Conservation (phyloP, 129 eudicot genomes). For the Centaurea solstitialis region DNA sequence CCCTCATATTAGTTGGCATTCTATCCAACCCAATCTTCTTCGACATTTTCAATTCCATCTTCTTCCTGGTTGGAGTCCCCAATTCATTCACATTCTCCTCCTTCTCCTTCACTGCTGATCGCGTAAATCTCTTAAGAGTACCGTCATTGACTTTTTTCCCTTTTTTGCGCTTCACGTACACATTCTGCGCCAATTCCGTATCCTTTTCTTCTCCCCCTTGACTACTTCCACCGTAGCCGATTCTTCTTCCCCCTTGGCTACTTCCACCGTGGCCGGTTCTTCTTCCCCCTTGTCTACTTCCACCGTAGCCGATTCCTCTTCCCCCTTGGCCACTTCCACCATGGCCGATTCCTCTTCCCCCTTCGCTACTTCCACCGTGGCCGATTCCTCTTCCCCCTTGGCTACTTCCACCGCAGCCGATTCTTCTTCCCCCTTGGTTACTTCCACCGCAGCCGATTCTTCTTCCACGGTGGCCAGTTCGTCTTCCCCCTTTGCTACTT, state of each 20-base stretch:
- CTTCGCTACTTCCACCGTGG: slow-evolving; percentile 1
- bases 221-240: slow-evolving; percentile 11
- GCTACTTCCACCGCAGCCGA: slow-evolving; percentile 10
- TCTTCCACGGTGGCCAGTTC: slow-evolving; percentile 13
- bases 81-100: slow-evolving; percentile 20
- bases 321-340: slow-evolving; percentile 6
- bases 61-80: slow-evolving; percentile 43
- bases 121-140: slow-evolving; percentile 60
- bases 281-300: slow-evolving; percentile 12
- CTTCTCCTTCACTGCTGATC: slow-evolving; percentile 57
- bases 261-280: slow-evolving; percentile 11
- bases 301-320: slow-evolving; percentile 17
- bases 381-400: not conserved
- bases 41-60: slow-evolving; percentile 60
- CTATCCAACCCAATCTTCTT: slow-evolving; percentile 53
- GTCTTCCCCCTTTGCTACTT: not conserved
- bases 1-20: slow-evolving; percentile 58
- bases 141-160: slow-evolving; percentile 1
- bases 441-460: slow-evolving; percentile 10
- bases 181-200: slow-evolving; percentile 21
- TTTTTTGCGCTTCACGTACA: slow-evolving; percentile 7
- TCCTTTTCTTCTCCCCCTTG: slow-evolving; percentile 16
- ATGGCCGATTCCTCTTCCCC: slow-evolving; percentile 13
- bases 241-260: slow-evolving; percentile 9
- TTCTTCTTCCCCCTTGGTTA: slow-evolving; percentile 9